phyloP scores from a whole-genome alignment of 345 rosid genomes.

The Dipteronia sinensis region DNA sequence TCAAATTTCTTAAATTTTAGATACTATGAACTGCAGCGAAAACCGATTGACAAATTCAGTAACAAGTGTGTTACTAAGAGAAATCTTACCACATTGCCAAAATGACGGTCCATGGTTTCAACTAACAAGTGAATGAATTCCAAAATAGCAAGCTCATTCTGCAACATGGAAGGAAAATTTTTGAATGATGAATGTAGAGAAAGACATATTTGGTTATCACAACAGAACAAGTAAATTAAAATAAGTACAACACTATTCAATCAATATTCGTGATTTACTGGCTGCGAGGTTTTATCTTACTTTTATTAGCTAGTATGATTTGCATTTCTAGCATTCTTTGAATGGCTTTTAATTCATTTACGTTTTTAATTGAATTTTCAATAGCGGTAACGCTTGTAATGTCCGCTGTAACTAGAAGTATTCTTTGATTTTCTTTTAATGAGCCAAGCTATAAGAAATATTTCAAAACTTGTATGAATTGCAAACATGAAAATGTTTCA shows the following conservation, averaged over 20 bases:
- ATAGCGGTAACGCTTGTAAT: no score
- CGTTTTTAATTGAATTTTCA: background rate
- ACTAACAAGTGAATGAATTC: slow-evolving; percentile 95
- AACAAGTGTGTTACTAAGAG: background rate
- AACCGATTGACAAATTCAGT: background rate
- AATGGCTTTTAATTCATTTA: no score
- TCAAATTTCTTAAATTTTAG: background rate
- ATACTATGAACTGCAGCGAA: slow-evolving; percentile 6
- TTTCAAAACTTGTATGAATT: background rate
- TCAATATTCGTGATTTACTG: background rate
- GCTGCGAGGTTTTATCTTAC: background rate
- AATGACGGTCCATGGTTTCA: slow-evolving; percentile 98
- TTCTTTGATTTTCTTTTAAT: no score
- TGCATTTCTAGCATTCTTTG: background rate
- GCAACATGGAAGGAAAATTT: slow-evolving; percentile 13
- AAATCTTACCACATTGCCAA: slow-evolving; percentile 86
- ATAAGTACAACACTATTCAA: background rate
- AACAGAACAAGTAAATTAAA: background rate
- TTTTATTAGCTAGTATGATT: background rate
- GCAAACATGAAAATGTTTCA: background rate
- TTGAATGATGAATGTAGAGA: background rate
- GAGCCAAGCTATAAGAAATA: background rate
- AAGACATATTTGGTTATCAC: background rate
- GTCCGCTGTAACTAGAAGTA: no score
- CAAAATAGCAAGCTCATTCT: slow-evolving; percentile 93